Evolutionary conservation across 345 rosid species (phyloP), one percentile per base, ranked within the genome.

Genomic region (Heritiera littoralis): DNA sequence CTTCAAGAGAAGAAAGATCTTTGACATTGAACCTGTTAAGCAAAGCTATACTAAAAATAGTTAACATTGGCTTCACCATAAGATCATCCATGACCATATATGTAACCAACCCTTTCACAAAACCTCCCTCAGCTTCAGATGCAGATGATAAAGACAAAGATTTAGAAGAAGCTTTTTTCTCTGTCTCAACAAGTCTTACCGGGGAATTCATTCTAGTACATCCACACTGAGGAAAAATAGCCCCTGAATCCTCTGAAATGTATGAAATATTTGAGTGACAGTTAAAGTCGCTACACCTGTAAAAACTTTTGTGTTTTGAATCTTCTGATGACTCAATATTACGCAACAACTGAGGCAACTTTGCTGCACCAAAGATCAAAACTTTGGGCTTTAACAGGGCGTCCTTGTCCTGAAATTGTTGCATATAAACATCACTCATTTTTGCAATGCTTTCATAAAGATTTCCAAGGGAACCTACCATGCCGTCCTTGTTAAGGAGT

Each of bases 31-130:
- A 81, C 66, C 64, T 74, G 28, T 56, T 82, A 0, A 82, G 81
- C 70, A 82, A 17, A 7, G 75, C 1, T 41, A 77, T 10, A 35
- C 40, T 18, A 17, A 74, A 51, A 2, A 51, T 69, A n/a, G 73
- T 79, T 17, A 81, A 69, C 75, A 81, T 41, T 1, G 84, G 80
- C 6, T 45, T 75, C 13, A 84, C 73, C 3, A 10, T n/a, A 15
- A 74, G 72, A 48, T 76, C 65, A 66, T 81, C 78, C 54, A 28
- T 79, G 0, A 82, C 81, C 81, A 82, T 84, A 23, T 85, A 85
- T 0, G 84, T 83, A 3, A 78, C 83, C 7, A 73, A 48, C 2
- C 67, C 86, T 69, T 84, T 82, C 32, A 78, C 87, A 32, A 63
- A 85, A 2, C 88, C 90, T 41, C 74, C 85, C 54, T 78, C 58